These are phyloP conservation scores for Cinchona pubescens DNA, from an alignment of 257 asterid genomes.

Conservation along the genomic window DNA sequence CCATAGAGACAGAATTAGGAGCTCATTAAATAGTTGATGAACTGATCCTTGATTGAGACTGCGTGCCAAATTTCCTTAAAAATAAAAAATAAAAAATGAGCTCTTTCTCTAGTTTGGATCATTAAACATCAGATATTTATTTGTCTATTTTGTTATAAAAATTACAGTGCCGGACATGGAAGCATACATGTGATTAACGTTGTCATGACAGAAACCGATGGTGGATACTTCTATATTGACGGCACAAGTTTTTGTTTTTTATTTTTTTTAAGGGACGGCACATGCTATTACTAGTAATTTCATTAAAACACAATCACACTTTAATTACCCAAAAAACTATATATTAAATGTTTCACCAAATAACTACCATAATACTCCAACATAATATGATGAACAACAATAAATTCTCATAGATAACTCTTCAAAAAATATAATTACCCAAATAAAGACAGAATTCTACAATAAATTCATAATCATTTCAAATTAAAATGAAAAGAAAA, in stretches of 20 bases:
- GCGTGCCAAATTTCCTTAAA: not conserved
- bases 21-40: not conserved
- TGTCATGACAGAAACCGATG: conserved; percentile 9
- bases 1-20: not conserved
- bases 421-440: not conserved
- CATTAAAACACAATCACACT: too few species aligned
- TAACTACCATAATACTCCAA: too few species aligned
- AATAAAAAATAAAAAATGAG: not conserved
- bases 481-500: not conserved
- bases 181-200: conserved; percentile 15
- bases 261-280: too few species aligned
- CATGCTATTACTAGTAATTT: too few species aligned
- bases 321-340: too few species aligned
- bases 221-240: not conserved
- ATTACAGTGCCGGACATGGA: not conserved
- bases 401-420: not conserved
- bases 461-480: not conserved
- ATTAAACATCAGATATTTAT: not conserved
- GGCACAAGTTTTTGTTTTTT: not conserved
- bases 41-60: not conserved
- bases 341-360: too few species aligned
- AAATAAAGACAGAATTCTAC: not conserved
- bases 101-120: not conserved
- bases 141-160: too few species aligned
- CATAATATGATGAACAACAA: too few species aligned